Percentiles rank a stretch among this genome's conserved stretches.
Conservation (phyloP, 1,284 basidiomycete genomes). For the Sanguinoderma infundibulare region DNA sequence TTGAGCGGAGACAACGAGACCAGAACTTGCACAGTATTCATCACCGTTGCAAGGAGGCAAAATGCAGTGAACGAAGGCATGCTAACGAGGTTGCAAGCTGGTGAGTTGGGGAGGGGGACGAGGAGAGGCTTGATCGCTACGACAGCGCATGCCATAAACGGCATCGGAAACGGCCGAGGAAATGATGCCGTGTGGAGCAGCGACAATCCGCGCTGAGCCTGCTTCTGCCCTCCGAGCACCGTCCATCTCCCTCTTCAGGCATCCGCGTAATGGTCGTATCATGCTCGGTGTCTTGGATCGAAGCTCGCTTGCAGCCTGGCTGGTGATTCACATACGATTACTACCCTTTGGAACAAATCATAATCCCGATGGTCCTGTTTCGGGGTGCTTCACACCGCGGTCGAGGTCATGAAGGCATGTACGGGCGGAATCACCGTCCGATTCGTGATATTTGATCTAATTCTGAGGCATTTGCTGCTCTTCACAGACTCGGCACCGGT, state of each 20-base stretch:
- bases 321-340: not conserved
- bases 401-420: not conserved
- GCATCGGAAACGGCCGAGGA: slow-evolving; percentile 5
- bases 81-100: not conserved
- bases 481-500: slow-evolving; percentile 26
- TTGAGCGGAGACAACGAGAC: not conserved
- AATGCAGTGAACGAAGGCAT: not conserved
- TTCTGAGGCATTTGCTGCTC: not conserved
- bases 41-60: not conserved
- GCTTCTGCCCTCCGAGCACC: slow-evolving; percentile 8
- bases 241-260: slow-evolving; percentile 3
- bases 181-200: slow-evolving; percentile 6
- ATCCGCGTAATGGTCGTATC: slow-evolving; percentile 23
- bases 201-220: slow-evolving; percentile 21
- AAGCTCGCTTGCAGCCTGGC: not conserved
- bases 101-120: not conserved
- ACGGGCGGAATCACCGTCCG: slow-evolving; percentile 7
- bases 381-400: not conserved
- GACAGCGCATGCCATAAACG: not conserved
- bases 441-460: slow-evolving; percentile 6
- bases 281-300: slow-evolving; percentile 16
- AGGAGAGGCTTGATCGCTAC: not conserved
- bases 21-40: not conserved
- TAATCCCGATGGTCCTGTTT: not conserved
- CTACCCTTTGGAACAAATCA: not conserved